phyloP scores from a whole-genome alignment of 106 monocot genomes.

The Allium cepa region DNA sequence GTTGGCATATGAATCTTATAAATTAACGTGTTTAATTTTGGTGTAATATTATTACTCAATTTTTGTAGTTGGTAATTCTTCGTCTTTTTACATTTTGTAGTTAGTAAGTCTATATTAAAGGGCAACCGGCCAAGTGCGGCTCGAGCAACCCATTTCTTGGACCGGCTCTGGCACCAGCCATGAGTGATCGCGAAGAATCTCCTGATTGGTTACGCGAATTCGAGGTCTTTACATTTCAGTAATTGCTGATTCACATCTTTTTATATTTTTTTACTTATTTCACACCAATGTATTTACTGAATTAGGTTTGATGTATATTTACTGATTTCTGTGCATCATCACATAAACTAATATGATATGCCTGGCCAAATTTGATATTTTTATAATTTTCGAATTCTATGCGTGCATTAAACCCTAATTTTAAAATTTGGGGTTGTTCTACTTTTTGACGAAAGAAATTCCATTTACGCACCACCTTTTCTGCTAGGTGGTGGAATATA shows the following conservation, averaged over 20 bases:
- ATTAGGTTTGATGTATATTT: neutral
- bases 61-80: no score
- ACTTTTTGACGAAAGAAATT: neutral
- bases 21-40: no score
- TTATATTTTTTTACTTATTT: neutral
- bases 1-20: no score
- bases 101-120: no score
- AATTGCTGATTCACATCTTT: neutral
- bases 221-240: slow-evolving; percentile 12
- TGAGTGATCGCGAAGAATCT: slow-evolving; percentile 34
- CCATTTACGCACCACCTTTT: neutral
- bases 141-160: no score
- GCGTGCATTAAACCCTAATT: neutral
- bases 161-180: neutral
- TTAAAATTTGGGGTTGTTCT: neutral
- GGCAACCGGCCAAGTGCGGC: no score
- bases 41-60: no score
- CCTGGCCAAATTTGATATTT: no score
- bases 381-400: no score
- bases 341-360: no score
- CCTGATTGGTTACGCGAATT: slow-evolving; percentile 42
- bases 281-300: no score
- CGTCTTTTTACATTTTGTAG: no score
- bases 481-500: neutral
- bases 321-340: neutral